Conservation (phyloP, 2,329 filamentous ascomycete genomes). For the Alternaria triticimaculans region DNA sequence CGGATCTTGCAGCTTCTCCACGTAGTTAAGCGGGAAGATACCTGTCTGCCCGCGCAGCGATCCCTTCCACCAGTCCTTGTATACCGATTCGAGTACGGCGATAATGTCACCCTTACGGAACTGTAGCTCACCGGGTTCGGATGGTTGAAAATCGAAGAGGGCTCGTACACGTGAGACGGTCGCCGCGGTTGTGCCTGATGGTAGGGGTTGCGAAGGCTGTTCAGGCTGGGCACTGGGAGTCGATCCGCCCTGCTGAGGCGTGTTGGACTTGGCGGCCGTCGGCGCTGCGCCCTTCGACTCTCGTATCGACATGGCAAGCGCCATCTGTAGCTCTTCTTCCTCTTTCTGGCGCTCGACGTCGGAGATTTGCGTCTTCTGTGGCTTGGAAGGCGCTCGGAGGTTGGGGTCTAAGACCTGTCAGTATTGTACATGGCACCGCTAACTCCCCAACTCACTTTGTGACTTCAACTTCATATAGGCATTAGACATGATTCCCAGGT, state of each 20-base stretch:
- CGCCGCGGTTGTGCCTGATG: slow-evolving; percentile 89
- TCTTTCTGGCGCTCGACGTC: slow-evolving; percentile 91
- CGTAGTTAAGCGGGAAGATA: slow-evolving; percentile 98
- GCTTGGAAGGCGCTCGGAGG: slow-evolving; percentile 88
- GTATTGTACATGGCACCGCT: background rate
- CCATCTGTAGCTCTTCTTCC: slow-evolving; percentile 97
- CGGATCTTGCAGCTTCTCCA: slow-evolving; percentile 94
- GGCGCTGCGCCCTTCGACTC: slow-evolving; percentile 68
- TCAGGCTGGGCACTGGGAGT: slow-evolving; percentile 35
- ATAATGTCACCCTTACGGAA: slow-evolving; percentile 98
- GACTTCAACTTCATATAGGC: slow-evolving; percentile 87
- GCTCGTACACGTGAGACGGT: slow-evolving; percentile 95
- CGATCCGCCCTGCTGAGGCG: slow-evolving; percentile 43
- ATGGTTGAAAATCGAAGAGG: slow-evolving; percentile 92
- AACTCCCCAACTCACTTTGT: slow-evolving; percentile 56
- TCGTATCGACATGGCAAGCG: slow-evolving; percentile 87
- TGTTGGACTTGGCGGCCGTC: slow-evolving; percentile 51
- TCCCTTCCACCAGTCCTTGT: slow-evolving; percentile 99
- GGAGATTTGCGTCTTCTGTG: slow-evolving; percentile 90
- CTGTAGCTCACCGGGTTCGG: slow-evolving; percentile 90
- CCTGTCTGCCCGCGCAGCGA: slow-evolving; percentile 92
- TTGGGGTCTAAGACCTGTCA: slow-evolving; percentile 73
- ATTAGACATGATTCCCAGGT: slow-evolving; percentile 96
- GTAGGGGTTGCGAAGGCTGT: slow-evolving; percentile 63
- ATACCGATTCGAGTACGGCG: slow-evolving; percentile 94